A percentile compares a stretch with the other conserved stretches of the same genome.
These are phyloP conservation scores for Senna tora DNA, from an alignment of 306 rosid species.

Conservation along the genomic window DNA sequence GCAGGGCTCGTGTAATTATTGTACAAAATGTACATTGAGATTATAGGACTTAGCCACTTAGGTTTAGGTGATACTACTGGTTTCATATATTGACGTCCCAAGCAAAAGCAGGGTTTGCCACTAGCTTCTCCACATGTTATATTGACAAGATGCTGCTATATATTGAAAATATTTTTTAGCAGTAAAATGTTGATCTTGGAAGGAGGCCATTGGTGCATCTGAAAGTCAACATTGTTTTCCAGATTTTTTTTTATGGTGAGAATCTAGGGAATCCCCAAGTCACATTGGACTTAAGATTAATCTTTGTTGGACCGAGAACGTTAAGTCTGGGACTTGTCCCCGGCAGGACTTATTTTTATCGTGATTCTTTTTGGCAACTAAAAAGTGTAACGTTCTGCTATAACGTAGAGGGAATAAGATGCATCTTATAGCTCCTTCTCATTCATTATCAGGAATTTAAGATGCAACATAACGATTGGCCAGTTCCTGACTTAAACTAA, in stretches of 20 bases:
- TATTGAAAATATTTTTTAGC: slow-evolving; percentile 26
- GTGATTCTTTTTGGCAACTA: background rate
- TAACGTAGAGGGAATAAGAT: background rate
- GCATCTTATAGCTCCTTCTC: background rate
- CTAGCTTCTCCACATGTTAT: slow-evolving; percentile 27
- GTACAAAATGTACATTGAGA: slow-evolving; percentile 57
- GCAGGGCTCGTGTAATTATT: slow-evolving; percentile 46
- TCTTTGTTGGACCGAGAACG: too few species aligned
- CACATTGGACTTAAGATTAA: too few species aligned
- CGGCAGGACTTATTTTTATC: slow-evolving; percentile 1
- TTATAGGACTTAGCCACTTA: slow-evolving; percentile 32
- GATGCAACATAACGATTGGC: background rate
- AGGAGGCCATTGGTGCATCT: slow-evolving; percentile 8
- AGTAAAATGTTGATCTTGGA: slow-evolving; percentile 34
- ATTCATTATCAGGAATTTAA: slow-evolving; percentile 21
- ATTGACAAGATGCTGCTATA: slow-evolving; percentile 46
- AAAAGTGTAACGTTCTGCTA: background rate
- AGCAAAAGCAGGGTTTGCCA: slow-evolving; percentile 45
- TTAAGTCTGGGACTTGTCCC: too few species aligned
- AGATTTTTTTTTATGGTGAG: too few species aligned
- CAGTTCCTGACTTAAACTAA: background rate
- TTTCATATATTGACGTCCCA: slow-evolving; percentile 46
- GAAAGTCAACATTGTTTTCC: slow-evolving; percentile 2
- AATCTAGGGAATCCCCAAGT: too few species aligned
- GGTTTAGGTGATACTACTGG: slow-evolving; percentile 45